Evolutionary conservation across 495 filamentous ascomycete genomes (phyloP), one percentile per base, ranked within the genome.

Genomic region (Aspergillus biplanus): DNA sequence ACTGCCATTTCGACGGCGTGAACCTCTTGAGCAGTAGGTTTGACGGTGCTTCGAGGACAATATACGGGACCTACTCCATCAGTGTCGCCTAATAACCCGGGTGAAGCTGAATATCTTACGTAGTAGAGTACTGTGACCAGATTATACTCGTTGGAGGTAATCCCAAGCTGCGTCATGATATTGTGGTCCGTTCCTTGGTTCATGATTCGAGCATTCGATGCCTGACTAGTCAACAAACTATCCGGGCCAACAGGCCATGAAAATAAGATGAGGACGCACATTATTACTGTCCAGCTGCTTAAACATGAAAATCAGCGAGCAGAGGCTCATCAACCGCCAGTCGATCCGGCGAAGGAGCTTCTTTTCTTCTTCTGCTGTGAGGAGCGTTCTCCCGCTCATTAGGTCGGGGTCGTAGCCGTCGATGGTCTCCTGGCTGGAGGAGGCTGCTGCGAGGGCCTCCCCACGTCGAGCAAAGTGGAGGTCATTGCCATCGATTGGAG

Each of bases 231-330:
- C 32, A n/a, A n/a, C n/a, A n/a, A n/a, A n/a, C n/a, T n/a, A n/a
- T n/a, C n/a, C n/a, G n/a, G n/a, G n/a, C n/a, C n/a, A n/a, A n/a
- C n/a, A n/a, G n/a, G n/a, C n/a, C n/a, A n/a, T n/a, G n/a, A n/a
- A n/a, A n/a, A n/a, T n/a, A n/a, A n/a, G n/a, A n/a, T n/a, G n/a
- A n/a, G n/a, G n/a, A n/a, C n/a, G 21, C 42, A 77, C 75, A 69
- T 81, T 81, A 34, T 74, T 74, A 11, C 68, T 64, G 35, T 80
- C 78, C 34, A 80, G 42, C 42, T 77, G 78, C 61, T 80, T 79
- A 57, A 81, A 74, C 71, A 80, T 69, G 65, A 78, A 81, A 7
- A 81, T 77, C 5, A 80, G 59, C 8, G 78, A 76, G 27, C 74
- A 76, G 16, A 81, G 65, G 8, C 76, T 71, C 73, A 80, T 77